Evolutionary conservation across 352 stramenopile genomes (phyloP).

Genomic region (Globisporangium alternatum): DNA sequence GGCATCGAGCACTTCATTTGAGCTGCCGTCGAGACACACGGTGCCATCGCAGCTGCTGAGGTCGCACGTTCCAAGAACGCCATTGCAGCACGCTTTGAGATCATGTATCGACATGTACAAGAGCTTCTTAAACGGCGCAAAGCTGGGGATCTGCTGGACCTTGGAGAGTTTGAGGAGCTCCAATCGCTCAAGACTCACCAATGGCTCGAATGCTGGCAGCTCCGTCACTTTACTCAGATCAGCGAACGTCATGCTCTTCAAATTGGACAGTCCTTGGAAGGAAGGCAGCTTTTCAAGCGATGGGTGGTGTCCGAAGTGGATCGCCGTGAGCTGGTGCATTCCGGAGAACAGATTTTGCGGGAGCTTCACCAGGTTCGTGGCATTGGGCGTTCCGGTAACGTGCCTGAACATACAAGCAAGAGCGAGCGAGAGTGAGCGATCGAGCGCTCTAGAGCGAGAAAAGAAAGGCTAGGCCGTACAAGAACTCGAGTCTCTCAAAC

Average conservation of each 20-base stretch:
- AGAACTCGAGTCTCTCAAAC: constrained; percentile 31
- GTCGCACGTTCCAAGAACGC: constrained; percentile 24
- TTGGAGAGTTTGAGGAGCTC: constrained; percentile 16
- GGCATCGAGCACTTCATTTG: neutral
- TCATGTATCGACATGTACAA: constrained; percentile 20
- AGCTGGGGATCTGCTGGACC: constrained; percentile 21
- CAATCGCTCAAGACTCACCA: constrained; percentile 24
- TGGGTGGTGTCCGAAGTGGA: constrained; percentile 28
- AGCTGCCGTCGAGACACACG: neutral
- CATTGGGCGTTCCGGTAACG: neutral
- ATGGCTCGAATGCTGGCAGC: constrained; percentile 19
- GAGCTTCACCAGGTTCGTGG: neutral
- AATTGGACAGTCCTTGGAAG: constrained; percentile 30
- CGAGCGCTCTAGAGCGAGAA: neutral
- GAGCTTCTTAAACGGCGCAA: constrained; percentile 21
- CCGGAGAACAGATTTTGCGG: constrained; percentile 21
- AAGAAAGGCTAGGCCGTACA: constrained; percentile 25
- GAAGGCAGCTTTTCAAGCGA: constrained; percentile 21
- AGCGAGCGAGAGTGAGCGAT: neutral
- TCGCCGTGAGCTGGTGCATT: constrained; percentile 21
- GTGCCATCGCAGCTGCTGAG: neutral
- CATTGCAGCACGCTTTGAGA: constrained; percentile 31
- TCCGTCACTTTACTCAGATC: constrained; percentile 16
- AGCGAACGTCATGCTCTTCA: constrained; percentile 28
- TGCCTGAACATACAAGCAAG: neutral